These are phyloP conservation scores for Pseudocercospora fijiensis DNA, from an alignment of 2,329 filamentous ascomycete species.

Conservation along the genomic window DNA sequence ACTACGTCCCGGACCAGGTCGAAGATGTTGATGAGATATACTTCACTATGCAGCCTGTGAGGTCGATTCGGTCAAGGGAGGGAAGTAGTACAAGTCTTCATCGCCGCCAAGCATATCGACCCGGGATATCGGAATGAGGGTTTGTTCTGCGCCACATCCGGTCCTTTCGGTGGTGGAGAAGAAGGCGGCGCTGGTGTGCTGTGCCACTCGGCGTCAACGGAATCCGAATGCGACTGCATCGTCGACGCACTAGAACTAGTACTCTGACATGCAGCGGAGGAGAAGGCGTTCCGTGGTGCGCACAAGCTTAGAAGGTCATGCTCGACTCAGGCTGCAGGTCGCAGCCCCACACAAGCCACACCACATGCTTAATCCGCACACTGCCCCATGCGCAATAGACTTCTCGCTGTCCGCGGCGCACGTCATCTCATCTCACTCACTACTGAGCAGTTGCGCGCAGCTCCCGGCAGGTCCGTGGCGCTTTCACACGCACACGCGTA, in stretches of 20 bases:
- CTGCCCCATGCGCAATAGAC: background rate
- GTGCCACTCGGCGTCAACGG: conserved; percentile 3
- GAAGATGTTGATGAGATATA: background rate
- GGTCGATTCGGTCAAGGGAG: background rate
- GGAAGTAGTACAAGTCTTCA: background rate
- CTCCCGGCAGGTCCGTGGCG: conserved; percentile 5
- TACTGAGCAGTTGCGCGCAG: background rate
- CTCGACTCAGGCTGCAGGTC: too few relatives aligned
- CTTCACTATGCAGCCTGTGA: background rate
- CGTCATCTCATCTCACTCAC: conserved; percentile 7
- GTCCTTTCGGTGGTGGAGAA: background rate
- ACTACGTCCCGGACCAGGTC: too few relatives aligned
- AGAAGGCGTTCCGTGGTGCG: background rate
- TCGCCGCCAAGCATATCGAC: background rate
- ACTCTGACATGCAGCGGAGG: background rate
- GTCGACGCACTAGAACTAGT: too few relatives aligned
- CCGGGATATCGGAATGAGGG: background rate
- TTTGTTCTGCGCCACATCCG: background rate
- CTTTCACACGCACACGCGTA: background rate
- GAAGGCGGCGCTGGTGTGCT: background rate
- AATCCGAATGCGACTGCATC: background rate
- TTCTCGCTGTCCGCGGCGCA: background rate
- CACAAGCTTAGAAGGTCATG: background rate
- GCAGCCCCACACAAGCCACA: background rate
- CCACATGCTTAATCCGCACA: background rate